phyloP scores from a whole-genome alignment of 192 early-diverging fungal species.

The Backusella morwellensis region DNA sequence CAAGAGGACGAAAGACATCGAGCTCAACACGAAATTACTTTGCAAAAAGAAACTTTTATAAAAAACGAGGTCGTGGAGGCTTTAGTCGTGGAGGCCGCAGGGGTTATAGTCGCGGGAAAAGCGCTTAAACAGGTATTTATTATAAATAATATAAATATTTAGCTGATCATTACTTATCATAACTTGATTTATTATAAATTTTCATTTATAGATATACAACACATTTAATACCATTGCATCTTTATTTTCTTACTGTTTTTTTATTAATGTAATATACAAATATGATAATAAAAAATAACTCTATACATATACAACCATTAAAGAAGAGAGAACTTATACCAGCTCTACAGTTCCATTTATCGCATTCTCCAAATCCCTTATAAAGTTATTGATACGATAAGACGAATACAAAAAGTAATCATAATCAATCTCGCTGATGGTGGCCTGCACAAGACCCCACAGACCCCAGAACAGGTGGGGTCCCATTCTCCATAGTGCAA shows the following conservation, averaged over 20 bases:
- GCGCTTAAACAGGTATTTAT: no score
- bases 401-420: slow-evolving; percentile 68
- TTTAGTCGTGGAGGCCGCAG: no score
- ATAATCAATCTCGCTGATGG: slow-evolving; percentile 74
- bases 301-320: background rate
- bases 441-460: slow-evolving; percentile 75
- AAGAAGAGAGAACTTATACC: background rate
- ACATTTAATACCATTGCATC: background rate
- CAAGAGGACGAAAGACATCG: background rate
- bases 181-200: background rate
- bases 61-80: background rate
- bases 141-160: no score
- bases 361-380: slow-evolving; percentile 20
- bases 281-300: background rate
- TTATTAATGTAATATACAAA: background rate
- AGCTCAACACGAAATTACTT: background rate
- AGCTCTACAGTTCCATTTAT: background rate
- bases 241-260: background rate
- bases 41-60: background rate
- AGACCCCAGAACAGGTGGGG: slow-evolving; percentile 76
- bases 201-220: background rate
- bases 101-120: no score
- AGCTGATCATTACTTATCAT: no score
- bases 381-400: slow-evolving; percentile 49
- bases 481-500: slow-evolving; percentile 39